These are phyloP conservation scores for Ceratocystis alfenasii DNA, from an alignment of 2,329 filamentous ascomycete genomes.

Conservation along the genomic window DNA sequence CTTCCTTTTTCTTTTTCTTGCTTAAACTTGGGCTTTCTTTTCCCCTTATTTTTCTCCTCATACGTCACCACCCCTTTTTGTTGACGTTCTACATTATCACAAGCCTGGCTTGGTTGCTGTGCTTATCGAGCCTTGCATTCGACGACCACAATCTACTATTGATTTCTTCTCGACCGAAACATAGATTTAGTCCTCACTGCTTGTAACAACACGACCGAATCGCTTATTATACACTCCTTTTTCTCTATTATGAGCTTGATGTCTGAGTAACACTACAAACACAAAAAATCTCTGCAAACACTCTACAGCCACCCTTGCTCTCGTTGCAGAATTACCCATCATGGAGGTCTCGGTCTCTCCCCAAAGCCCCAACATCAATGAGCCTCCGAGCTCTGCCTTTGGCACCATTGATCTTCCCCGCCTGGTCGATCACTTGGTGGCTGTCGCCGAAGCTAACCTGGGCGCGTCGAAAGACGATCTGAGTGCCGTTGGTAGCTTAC, in stretches of 20 bases:
- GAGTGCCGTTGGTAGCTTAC: constrained; percentile 65
- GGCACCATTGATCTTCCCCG: constrained; percentile 52
- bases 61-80: constrained; percentile 10
- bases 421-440: constrained; percentile 59
- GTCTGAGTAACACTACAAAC: neutral
- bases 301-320: neutral
- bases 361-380: constrained; percentile 37
- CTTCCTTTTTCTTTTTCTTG: neutral
- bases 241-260: constrained; percentile 7
- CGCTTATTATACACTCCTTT: neutral
- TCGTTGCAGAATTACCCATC: constrained; percentile 25
- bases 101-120: constrained; percentile 4
- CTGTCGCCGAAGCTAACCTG: constrained; percentile 60
- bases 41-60: neutral
- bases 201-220: neutral
- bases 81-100: constrained; percentile 1
- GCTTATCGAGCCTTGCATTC: neutral
- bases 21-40: neutral
- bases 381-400: constrained; percentile 37
- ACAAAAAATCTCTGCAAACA: neutral
- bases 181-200: neutral
- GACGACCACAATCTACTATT: neutral
- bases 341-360: constrained; percentile 44
- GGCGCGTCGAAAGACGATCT: constrained; percentile 69
- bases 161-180: neutral